These are phyloP conservation scores for Microcos paniculata DNA, from an alignment of 345 rosid species.

Conservation along the genomic window DNA sequence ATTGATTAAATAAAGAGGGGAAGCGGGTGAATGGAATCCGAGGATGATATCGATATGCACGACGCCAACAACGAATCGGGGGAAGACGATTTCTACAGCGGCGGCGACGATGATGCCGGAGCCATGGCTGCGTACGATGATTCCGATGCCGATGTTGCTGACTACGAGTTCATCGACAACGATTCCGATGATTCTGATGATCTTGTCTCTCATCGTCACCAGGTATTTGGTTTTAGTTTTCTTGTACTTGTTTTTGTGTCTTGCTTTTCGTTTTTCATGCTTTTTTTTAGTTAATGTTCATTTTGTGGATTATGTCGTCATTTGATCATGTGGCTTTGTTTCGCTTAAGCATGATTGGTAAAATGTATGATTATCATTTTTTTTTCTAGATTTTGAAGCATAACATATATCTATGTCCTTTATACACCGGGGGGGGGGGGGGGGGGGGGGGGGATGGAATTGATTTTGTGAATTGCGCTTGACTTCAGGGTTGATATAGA, in stretches of 20 bases:
- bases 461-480: neutral
- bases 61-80: constrained; percentile 53
- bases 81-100: constrained; percentile 82
- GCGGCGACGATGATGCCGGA: constrained; percentile 51
- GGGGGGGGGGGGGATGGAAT: neutral
- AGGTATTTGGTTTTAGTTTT: constrained; percentile 31
- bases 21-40: constrained; percentile 39
- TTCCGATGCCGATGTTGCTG: constrained; percentile 56
- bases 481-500: neutral
- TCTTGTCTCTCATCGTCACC: constrained; percentile 59
- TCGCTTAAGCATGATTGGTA: neutral
- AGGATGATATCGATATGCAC: constrained; percentile 54
- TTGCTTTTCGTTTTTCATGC: neutral
- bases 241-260: neutral
- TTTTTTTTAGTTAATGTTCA: neutral
- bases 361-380: neutral
- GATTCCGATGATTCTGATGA: constrained; percentile 74
- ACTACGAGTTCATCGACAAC: constrained; percentile 69
- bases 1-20: neutral
- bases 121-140: constrained; percentile 44
- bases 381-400: too few species aligned
- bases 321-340: neutral
- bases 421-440: neutral
- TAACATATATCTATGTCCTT: too few species aligned
- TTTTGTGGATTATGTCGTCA: neutral